Evolutionary conservation across 805 yeast species (phyloP).

Genomic region (Grigorovia yakushimaensis): DNA sequence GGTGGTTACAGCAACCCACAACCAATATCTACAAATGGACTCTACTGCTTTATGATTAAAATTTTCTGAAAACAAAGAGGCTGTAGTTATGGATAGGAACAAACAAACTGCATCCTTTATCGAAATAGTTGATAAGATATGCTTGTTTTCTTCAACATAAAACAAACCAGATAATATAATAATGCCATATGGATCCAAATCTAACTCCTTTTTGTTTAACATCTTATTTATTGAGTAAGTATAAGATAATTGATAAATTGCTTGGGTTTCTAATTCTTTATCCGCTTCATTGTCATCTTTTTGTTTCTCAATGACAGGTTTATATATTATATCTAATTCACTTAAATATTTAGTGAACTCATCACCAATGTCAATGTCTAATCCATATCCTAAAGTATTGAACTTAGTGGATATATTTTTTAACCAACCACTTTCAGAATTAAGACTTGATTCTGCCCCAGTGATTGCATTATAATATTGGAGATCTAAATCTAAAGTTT

Average conservation of each 20-base stretch:
- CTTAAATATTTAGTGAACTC: constrained; percentile 30
- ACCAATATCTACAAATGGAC: constrained; percentile 28
- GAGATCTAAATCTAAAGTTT: constrained; percentile 15
- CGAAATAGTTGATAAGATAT: constrained; percentile 8
- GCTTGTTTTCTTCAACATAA: constrained; percentile 12
- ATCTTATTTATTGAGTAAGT: constrained; percentile 25
- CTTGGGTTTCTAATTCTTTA: constrained; percentile 20
- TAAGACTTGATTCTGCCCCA: not conserved
- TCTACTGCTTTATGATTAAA: constrained; percentile 18
- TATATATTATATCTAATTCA: constrained; percentile 36
- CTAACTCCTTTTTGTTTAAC: constrained; percentile 22
- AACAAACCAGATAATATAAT: constrained; percentile 20
- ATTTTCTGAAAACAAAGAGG: constrained; percentile 27
- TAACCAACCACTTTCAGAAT: constrained; percentile 1
- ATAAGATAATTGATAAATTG: constrained; percentile 32
- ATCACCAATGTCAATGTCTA: constrained; percentile 47
- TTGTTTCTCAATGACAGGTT: constrained; percentile 15
- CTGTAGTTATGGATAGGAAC: constrained; percentile 34
- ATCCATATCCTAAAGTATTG: constrained; percentile 42
- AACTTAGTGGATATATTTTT: constrained; percentile 27
- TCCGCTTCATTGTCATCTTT: constrained; percentile 23
- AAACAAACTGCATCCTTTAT: constrained; percentile 29
- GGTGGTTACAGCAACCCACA: constrained; percentile 27
- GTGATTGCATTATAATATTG: constrained; percentile 16
- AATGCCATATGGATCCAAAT: constrained; percentile 28